Evolutionary conservation across 1,284 basidiomycete species (phyloP).

Genomic region (Peniophora sp.): DNA sequence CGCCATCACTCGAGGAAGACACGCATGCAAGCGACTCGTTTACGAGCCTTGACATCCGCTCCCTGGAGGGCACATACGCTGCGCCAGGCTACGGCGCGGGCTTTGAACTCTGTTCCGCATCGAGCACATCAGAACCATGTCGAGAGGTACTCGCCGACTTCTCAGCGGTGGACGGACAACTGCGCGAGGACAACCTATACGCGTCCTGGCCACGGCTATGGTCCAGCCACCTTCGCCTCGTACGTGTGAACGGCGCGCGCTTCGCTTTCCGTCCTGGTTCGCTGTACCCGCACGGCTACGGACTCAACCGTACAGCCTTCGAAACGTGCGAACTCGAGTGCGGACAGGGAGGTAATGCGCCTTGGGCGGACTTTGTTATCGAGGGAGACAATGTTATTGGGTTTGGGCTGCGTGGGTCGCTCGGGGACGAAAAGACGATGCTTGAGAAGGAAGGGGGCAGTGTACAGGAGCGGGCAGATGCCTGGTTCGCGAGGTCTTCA

Average conservation of each 20-base stretch:
- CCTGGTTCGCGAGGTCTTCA: no score
- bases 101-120: conserved; percentile 13
- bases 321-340: conserved; percentile 2
- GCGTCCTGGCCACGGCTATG: conserved; percentile 11
- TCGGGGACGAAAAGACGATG: no score
- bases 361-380: conserved; percentile 12
- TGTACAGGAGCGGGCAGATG: no score
- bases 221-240: conserved; percentile 14
- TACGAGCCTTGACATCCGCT: conserved; percentile 5
- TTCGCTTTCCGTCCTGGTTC: conserved; percentile 11
- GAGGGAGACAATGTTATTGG: conserved; percentile 10
- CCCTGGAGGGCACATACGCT: conserved; percentile 15
- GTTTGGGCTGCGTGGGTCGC: conserved; percentile 9
- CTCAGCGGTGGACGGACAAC: conserved; percentile 5
- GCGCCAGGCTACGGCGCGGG: conserved; percentile 14
- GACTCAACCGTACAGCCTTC: conserved; percentile 16
- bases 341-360: background rate
- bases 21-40: background rate
- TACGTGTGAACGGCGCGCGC: conserved; percentile 4
- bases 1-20: background rate
- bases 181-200: conserved; percentile 8
- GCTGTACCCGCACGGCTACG: conserved; percentile 18
- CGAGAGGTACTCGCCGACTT: conserved; percentile 11
- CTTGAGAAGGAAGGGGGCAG: no score
- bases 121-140: conserved; percentile 11